phyloP scores from a whole-genome alignment of 805 yeast species.

The Zygoascus tannicola region DNA sequence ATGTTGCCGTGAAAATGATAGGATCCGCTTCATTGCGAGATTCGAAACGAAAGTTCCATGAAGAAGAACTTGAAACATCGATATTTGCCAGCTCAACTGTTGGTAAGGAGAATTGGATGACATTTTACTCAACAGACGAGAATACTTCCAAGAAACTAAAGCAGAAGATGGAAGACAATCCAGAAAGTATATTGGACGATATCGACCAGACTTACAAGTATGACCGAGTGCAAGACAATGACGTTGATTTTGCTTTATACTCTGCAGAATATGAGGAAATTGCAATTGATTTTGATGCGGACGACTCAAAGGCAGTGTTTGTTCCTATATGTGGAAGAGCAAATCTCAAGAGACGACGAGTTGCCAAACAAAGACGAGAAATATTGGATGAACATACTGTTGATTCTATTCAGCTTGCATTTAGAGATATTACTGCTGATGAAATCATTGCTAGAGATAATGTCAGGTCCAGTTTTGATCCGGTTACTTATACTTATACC shows the following conservation, averaged over 20 bases:
- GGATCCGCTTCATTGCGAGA: conserved; percentile 38
- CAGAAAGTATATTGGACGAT: conserved; percentile 32
- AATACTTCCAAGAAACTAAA: conserved; percentile 33
- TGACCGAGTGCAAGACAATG: conserved; percentile 68
- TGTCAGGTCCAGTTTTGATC: conserved; percentile 61
- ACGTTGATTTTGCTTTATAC: conserved; percentile 48
- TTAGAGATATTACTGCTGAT: conserved; percentile 64
- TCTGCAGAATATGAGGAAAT: conserved; percentile 50
- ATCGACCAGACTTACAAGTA: conserved; percentile 42
- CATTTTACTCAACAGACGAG: conserved; percentile 46
- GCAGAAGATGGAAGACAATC: conserved; percentile 37
- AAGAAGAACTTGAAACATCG: conserved; percentile 32
- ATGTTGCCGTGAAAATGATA: conserved; percentile 26
- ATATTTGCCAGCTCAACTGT: conserved; percentile 66
- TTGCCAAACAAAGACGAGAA: conserved; percentile 43
- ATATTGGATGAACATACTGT: conserved; percentile 47
- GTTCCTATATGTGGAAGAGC: conserved; percentile 70
- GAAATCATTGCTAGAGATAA: conserved; percentile 63
- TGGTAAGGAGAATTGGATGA: conserved; percentile 68
- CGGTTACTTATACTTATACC: conserved; percentile 63
- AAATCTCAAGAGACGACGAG: conserved; percentile 78
- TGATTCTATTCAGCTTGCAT: conserved; percentile 50
- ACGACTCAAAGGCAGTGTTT: conserved; percentile 50
- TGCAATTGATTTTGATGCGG: conserved; percentile 48
- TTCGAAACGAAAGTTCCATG: conserved; percentile 15